These are phyloP conservation scores for Alnus rubra DNA, from an alignment of 306 rosid species.

Conservation along the genomic window DNA sequence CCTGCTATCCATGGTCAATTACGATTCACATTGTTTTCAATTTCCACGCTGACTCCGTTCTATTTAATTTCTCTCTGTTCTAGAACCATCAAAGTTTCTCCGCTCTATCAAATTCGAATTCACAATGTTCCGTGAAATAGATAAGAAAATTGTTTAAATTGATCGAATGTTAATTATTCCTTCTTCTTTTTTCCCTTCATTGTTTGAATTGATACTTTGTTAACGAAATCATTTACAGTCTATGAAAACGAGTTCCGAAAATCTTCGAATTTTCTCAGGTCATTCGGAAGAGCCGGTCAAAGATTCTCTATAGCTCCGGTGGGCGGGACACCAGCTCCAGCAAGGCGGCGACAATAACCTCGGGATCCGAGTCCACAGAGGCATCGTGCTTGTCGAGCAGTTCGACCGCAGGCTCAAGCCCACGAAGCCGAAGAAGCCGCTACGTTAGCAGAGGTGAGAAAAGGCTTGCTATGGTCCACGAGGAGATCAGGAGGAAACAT, in stretches of 20 bases:
- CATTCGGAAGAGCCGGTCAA: slow-evolving; percentile 66
- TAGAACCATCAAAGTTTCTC: not conserved
- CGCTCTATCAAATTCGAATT: not conserved
- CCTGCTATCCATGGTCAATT: not conserved
- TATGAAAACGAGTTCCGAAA: slow-evolving; percentile 6
- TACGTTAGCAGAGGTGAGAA: slow-evolving; percentile 28
- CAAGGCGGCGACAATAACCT: slow-evolving; percentile 26
- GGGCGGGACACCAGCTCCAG: slow-evolving; percentile 24
- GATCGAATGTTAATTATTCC: not conserved
- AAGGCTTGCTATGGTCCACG: slow-evolving; percentile 23
- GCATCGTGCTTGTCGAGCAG: slow-evolving; percentile 61
- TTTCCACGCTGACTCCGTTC: not conserved
- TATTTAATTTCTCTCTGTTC: not conserved
- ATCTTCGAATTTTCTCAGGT: slow-evolving; percentile 42
- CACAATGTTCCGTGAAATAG: not conserved
- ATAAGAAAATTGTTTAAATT: not conserved
- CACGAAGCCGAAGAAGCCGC: slow-evolving; percentile 50
- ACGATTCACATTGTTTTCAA: not conserved
- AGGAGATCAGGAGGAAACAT: slow-evolving; percentile 20
- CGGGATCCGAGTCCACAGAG: slow-evolving; percentile 46
- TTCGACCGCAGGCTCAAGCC: slow-evolving; percentile 55
- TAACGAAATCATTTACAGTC: not conserved
- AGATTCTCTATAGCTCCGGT: slow-evolving; percentile 44
- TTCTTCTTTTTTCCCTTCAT: not conserved
- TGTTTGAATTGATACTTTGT: not conserved